phyloP scores from a whole-genome alignment of 1,284 basidiomycete species.

The Coniophora puteana region DNA sequence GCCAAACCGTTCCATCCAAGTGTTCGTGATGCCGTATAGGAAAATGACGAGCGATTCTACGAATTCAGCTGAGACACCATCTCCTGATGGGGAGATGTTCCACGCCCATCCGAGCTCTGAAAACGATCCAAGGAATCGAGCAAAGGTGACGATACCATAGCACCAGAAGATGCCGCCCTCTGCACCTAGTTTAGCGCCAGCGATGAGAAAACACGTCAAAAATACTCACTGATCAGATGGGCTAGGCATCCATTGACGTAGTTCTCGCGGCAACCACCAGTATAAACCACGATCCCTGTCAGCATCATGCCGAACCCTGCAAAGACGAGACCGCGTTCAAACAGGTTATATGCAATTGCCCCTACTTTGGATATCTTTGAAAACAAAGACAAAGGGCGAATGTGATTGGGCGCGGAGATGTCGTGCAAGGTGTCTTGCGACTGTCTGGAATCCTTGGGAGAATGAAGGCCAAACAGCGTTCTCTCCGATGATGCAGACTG shows the following conservation, averaged over 20 bases:
- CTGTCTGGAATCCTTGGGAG: conserved; percentile 37
- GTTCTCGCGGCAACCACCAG: conserved; percentile 75
- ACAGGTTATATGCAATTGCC: conserved; percentile 42
- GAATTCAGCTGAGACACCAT: conserved; percentile 76
- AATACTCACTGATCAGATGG: conserved; percentile 82
- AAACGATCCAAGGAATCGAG: conserved; percentile 88
- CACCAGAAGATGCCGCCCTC: conserved; percentile 90
- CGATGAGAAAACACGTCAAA: conserved; percentile 6
- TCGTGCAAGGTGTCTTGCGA: conserved; percentile 71
- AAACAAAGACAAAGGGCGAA: conserved; percentile 24
- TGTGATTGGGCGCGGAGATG: conserved; percentile 17
- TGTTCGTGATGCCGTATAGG: conserved; percentile 87
- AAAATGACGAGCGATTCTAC: conserved; percentile 89
- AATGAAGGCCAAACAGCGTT: conserved; percentile 47
- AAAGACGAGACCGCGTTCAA: conserved; percentile 64
- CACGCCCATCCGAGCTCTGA: conserved; percentile 93
- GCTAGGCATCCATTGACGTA: conserved; percentile 85
- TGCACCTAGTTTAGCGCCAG: conserved; percentile 24
- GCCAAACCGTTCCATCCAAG: conserved; percentile 96
- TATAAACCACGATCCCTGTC: conserved; percentile 75
- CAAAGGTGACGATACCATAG: conserved; percentile 88
- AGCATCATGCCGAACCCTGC: conserved; percentile 65
- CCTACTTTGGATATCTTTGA: conserved; percentile 40
- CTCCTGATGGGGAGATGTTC: conserved; percentile 64
- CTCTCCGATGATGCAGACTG: conserved; percentile 49